These are phyloP conservation scores for Alternaria sp. DNA, from an alignment of 2,329 filamentous ascomycete species.

Conservation along the genomic window DNA sequence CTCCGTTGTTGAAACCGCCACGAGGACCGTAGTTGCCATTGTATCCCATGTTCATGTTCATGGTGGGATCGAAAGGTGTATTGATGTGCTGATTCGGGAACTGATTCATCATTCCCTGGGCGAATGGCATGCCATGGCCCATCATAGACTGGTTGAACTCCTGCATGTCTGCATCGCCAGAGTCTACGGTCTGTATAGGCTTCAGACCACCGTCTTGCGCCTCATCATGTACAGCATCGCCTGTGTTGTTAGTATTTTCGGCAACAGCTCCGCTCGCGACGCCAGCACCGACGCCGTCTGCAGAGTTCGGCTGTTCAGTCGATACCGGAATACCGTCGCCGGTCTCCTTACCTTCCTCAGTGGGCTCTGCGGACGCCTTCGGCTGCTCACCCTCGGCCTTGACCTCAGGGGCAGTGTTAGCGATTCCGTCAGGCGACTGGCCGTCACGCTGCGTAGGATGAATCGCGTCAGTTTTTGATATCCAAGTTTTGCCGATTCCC, in stretches of 20 bases:
- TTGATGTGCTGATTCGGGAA: slow-evolving; percentile 64
- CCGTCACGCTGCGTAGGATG: slow-evolving; percentile 39
- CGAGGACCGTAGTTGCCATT: slow-evolving; percentile 54
- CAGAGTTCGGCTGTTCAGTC: slow-evolving; percentile 11
- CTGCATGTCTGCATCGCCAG: slow-evolving; percentile 33
- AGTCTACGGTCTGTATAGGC: slow-evolving; percentile 48
- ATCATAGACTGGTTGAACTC: slow-evolving; percentile 41
- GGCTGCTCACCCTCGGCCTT: slow-evolving; percentile 43
- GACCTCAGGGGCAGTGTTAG: slow-evolving; percentile 43
- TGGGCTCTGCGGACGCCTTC: slow-evolving; percentile 31
- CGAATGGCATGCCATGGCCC: slow-evolving; percentile 37
- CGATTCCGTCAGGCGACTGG: slow-evolving; percentile 41
- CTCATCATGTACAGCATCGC: slow-evolving; percentile 21
- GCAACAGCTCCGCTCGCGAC: slow-evolving; percentile 20
- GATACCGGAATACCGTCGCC: slow-evolving; percentile 19
- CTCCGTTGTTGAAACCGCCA: slow-evolving; percentile 54
- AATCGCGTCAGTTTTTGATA: slow-evolving; percentile 38
- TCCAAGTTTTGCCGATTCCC: slow-evolving; percentile 17
- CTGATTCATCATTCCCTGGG: slow-evolving; percentile 46
- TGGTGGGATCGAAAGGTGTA: slow-evolving; percentile 50
- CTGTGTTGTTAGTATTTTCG: slow-evolving; percentile 31
- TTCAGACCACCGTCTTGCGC: slow-evolving; percentile 36
- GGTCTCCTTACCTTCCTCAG: slow-evolving; percentile 44
- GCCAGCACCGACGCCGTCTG: slow-evolving; percentile 13
- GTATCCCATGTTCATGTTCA: slow-evolving; percentile 53